Evolutionary conservation across 176 grass and related monocot genomes (phyloP).

Genomic region (Juncus inflexus): DNA sequence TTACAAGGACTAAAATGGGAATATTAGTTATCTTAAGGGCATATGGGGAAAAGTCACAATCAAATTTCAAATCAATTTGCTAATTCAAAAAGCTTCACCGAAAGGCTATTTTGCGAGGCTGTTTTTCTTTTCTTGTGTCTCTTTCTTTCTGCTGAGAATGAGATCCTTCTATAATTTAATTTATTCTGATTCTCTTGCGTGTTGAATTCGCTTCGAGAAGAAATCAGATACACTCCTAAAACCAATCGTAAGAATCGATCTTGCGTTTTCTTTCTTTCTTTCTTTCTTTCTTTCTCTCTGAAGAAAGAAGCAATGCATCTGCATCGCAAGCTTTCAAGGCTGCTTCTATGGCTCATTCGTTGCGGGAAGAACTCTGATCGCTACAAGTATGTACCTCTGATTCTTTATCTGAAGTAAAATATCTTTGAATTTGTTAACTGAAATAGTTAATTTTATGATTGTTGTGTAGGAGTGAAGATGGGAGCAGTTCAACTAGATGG

Average conservation of each 20-base stretch:
- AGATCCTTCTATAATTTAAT: constrained; percentile 11
- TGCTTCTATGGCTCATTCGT: constrained; percentile 50
- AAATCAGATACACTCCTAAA: not conserved
- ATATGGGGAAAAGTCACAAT: too few relatives aligned
- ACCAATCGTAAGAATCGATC: not conserved
- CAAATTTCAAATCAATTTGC: too few relatives aligned
- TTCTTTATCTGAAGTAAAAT: not conserved
- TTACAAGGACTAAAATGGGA: too few relatives aligned
- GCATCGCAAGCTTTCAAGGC: constrained; percentile 41
- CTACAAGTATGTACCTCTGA: constrained; percentile 34
- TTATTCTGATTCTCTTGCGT: not conserved
- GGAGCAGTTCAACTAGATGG: constrained; percentile 46
- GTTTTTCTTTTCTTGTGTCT: not conserved
- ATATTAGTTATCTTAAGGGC: too few relatives aligned
- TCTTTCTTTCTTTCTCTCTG: not conserved
- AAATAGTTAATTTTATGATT: not conserved
- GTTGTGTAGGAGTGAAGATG: constrained; percentile 38
- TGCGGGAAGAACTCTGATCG: constrained; percentile 32
- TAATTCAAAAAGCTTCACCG: constrained; percentile 2
- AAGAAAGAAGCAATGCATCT: constrained; percentile 15
- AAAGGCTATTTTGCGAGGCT: constrained; percentile 41
- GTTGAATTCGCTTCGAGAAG: constrained; percentile 1
- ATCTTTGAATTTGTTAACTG: not conserved
- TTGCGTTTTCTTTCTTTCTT: not conserved
- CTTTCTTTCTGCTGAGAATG: constrained; percentile 21